Conservation (phyloP, 2,329 filamentous ascomycete species). For the Phoma sp. region DNA sequence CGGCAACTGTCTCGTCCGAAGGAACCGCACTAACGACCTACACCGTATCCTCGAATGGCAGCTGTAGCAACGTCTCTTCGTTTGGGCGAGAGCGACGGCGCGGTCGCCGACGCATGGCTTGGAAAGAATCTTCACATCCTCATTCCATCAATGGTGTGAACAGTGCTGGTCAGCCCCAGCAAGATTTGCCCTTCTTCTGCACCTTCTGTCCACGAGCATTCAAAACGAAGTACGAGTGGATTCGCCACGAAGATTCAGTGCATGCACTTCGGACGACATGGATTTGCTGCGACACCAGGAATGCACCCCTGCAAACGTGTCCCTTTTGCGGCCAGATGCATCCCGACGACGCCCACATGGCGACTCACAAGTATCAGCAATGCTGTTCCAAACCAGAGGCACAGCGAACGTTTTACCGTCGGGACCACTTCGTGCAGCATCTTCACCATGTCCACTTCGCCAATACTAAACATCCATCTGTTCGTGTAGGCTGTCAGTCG, state of each 20-base stretch:
- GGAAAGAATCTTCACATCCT: constrained; percentile 40
- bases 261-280: constrained; percentile 47
- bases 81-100: constrained; percentile 43
- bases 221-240: constrained; percentile 47
- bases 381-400: constrained; percentile 43
- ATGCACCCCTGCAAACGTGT: constrained; percentile 31
- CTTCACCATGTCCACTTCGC: constrained; percentile 45
- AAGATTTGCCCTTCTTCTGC: constrained; percentile 45
- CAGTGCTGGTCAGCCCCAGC: constrained; percentile 35
- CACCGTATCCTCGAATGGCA: constrained; percentile 39
- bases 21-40: constrained; percentile 42
- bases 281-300: constrained; percentile 44
- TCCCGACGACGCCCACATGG: constrained; percentile 45
- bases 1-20: constrained; percentile 41
- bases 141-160: constrained; percentile 40
- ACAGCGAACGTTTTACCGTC: constrained; percentile 45
- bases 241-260: constrained; percentile 47
- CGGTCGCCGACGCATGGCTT: constrained; percentile 43
- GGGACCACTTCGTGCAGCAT: constrained; percentile 46
- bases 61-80: constrained; percentile 43
- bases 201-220: constrained; percentile 46
- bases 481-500: constrained; percentile 40
- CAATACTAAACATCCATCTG: constrained; percentile 43
- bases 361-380: constrained; percentile 44
- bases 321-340: constrained; percentile 41